Conservation (phyloP, 2,329 filamentous ascomycete species). For the Sporothrix phasma region DNA sequence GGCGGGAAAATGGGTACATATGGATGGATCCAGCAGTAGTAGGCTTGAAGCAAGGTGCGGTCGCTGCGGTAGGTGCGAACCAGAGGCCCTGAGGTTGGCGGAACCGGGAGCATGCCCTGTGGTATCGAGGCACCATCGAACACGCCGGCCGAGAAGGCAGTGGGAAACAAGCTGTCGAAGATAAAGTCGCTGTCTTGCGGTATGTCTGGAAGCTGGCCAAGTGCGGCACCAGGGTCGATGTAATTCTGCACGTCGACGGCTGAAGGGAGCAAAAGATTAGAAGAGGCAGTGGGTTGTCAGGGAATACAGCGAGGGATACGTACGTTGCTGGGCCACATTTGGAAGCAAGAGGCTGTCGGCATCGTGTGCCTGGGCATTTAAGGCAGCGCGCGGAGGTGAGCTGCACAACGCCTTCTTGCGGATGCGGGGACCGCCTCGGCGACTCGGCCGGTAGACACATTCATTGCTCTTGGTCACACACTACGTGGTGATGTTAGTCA, state of each 20-base stretch:
- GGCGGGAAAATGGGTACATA: conserved; percentile 41
- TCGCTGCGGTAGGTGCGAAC: conserved; percentile 35
- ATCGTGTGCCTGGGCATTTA: conserved; percentile 13
- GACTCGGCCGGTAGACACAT: conserved; percentile 35
- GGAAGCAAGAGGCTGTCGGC: conserved; percentile 24
- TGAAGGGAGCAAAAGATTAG: conserved; percentile 12
- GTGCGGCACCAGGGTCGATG: conserved; percentile 38
- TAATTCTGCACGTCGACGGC: conserved; percentile 31
- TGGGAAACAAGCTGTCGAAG: conserved; percentile 35
- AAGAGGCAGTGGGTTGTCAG: background rate
- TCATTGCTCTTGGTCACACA: conserved; percentile 32
- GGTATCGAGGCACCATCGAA: conserved; percentile 17
- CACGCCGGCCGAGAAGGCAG: conserved; percentile 16
- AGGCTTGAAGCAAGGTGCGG: conserved; percentile 37
- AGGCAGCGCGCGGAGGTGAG: conserved; percentile 19
- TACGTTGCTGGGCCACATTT: conserved; percentile 4
- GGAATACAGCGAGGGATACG: background rate
- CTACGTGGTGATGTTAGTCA: conserved; percentile 20
- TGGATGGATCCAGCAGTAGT: conserved; percentile 43
- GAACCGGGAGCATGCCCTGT: conserved; percentile 15
- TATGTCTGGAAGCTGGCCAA: conserved; percentile 36
- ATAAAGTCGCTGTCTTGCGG: conserved; percentile 39
- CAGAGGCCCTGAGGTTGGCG: conserved; percentile 24
- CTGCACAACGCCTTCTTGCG: conserved; percentile 30
- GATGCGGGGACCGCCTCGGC: conserved; percentile 34